phyloP scores from a whole-genome alignment of 768 basidiomycete genomes.

The Coprinopsis marcescibilis region DNA sequence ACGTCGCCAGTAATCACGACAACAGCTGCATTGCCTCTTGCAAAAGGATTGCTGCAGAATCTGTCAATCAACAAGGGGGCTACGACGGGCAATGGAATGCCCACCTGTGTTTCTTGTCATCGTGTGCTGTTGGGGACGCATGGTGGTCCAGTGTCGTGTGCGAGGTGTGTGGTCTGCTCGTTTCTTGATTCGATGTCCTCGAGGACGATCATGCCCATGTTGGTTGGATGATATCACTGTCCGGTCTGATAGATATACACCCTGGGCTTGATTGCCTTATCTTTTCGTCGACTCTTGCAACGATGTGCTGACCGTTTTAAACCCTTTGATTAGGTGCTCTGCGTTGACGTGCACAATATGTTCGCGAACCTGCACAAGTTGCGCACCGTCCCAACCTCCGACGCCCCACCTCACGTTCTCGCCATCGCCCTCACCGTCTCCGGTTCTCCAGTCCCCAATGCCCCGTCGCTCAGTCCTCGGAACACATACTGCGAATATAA shows the following conservation, averaged over 20 bases:
- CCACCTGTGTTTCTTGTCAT: neutral
- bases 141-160: conserved; percentile 1
- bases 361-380: conserved; percentile 38
- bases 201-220: too few species aligned
- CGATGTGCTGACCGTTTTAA: neutral
- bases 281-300: too few species aligned
- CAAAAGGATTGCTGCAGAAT: too few species aligned
- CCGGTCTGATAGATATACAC: too few species aligned
- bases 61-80: too few species aligned
- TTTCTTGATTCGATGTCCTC: too few species aligned
- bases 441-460: conserved; percentile 23
- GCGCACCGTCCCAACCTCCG: conserved; percentile 28
- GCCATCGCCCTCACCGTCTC: conserved; percentile 27
- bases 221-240: too few species aligned
- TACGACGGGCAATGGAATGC: neutral
- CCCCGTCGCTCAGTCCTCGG: conserved; percentile 23
- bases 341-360: conserved; percentile 38
- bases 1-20: neutral
- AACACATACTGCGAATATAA: conserved; percentile 18
- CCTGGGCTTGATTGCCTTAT: too few species aligned
- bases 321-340: conserved; percentile 26
- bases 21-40: neutral
- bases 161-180: too few species aligned
- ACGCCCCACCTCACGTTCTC: conserved; percentile 36
- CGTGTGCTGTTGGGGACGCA: neutral